Evolutionary conservation across 805 yeast species (phyloP), one percentile per base, ranked within the genome.

Genomic region (Saturnispora ahearnii): DNA sequence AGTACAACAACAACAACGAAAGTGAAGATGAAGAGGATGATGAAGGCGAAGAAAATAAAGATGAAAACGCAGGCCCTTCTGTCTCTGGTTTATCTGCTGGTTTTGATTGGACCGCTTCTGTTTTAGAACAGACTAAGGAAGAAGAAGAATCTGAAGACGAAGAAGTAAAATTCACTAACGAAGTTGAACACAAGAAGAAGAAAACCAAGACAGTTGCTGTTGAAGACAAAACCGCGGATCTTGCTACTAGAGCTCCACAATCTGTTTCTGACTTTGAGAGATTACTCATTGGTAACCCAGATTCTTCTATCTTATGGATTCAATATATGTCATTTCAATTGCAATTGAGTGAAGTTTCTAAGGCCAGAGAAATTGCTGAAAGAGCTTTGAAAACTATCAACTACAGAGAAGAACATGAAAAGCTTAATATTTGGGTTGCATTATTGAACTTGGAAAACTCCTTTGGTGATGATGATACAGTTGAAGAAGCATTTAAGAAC

Each of bases 321-420:
- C 87, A 90, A 69, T 93, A 86, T 69, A 93, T 93, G 96, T 90
- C 98, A 4, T 93, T 91, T 84, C 96, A 90, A 67, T 74, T 93
- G 55, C 96, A 90, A 67, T 73, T 91, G 55, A 86, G 96, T 71
- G 99, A 93, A 67, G 72, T 89, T 52, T 97, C 91, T 36, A 88
- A 87, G 68, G 96, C 97, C 9, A 81, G 99, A 59, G 96, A 87
- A 64, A 80, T 93, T 59, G 97, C 87, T 42, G 86, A 84, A 59
- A 79, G 99, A 55, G 99, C 98, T 2, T 75, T 93, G 62, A 87
- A 87, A 70, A 83, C 93, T 5, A 95, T 93, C 58, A 81, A 79
- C 59, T 87, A 82, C 69, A 79, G 96, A 61, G 96, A 90, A 61
- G 98, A 93, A 66, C 83, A 81, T 59, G 98, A 93, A 66, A 87